phyloP scores from a whole-genome alignment of 805 yeast genomes.

The Wickerhamomyces rabaulensis region DNA sequence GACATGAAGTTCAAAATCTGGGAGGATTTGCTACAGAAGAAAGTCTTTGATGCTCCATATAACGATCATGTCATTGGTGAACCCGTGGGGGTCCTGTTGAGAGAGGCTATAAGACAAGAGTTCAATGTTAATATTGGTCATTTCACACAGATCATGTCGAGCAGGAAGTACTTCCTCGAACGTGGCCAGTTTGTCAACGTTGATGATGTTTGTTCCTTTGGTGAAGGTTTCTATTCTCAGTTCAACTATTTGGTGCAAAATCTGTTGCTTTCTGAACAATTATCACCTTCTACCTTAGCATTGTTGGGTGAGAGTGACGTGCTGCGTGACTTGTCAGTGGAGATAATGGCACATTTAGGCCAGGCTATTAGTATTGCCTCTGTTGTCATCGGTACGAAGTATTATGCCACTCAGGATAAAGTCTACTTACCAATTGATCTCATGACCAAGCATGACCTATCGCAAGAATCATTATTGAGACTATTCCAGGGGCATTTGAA shows the following conservation, averaged over 20 bases:
- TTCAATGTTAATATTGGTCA: constrained; percentile 46
- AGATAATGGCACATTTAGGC: constrained; percentile 74
- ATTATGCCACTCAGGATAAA: constrained; percentile 40
- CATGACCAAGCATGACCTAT: constrained; percentile 45
- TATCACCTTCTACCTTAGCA: constrained; percentile 50
- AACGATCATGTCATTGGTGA: constrained; percentile 43
- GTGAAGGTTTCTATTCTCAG: constrained; percentile 77
- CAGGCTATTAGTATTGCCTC: constrained; percentile 73
- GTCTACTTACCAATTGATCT: constrained; percentile 60
- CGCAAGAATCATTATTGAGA: constrained; percentile 61
- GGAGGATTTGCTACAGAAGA: constrained; percentile 53
- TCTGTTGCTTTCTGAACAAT: constrained; percentile 46
- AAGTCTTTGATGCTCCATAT: constrained; percentile 34
- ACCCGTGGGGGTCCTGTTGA: constrained; percentile 58
- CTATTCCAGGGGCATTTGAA: constrained; percentile 27
- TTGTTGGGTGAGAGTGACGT: constrained; percentile 41
- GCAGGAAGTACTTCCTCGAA: constrained; percentile 49
- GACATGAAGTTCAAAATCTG: constrained; percentile 66
- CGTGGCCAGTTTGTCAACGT: constrained; percentile 40
- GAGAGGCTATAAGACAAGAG: constrained; percentile 45
- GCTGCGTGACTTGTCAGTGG: constrained; percentile 43
- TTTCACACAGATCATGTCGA: constrained; percentile 55
- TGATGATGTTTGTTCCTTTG: constrained; percentile 64
- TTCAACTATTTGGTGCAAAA: constrained; percentile 63
- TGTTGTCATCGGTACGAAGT: constrained; percentile 53